Evolutionary conservation across 208 protist genomes (phyloP).

Genomic region (Entamoeba histolytica): DNA sequence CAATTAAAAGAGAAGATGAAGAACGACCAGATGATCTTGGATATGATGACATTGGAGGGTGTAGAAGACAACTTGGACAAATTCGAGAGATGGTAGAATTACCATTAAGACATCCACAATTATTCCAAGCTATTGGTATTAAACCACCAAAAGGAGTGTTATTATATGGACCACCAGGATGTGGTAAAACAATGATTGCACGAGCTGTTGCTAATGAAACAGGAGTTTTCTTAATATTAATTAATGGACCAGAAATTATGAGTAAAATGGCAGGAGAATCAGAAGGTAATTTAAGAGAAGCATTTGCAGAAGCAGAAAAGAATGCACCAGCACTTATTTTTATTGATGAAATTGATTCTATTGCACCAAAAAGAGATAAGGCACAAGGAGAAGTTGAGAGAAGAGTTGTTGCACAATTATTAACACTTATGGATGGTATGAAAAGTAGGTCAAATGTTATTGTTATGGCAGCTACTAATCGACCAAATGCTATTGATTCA

Average conservation of each 20-base stretch:
- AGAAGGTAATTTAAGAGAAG: constrained; percentile 91
- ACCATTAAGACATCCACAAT: constrained; percentile 17
- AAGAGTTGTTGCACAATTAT: constrained; percentile 96
- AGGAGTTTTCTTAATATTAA: constrained; percentile 94
- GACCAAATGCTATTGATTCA: constrained; percentile 92
- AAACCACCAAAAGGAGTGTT: constrained; percentile 25
- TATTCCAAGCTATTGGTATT: constrained; percentile 25
- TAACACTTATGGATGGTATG: constrained; percentile 99
- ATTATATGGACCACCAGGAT: constrained; percentile 24
- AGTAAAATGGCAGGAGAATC: constrained; percentile 97
- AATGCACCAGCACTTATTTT: constrained; percentile 93
- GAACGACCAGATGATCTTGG: constrained; percentile 65
- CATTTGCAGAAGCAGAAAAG: constrained; percentile 96
- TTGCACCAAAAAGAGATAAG: constrained; percentile 98
- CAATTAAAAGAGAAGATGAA: constrained; percentile 94
- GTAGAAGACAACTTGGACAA: constrained; percentile 9
- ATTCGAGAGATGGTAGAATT: constrained; percentile 32
- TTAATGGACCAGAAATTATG: constrained; percentile 99
- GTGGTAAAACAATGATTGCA: constrained; percentile 33
- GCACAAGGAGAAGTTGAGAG: constrained; percentile 96
- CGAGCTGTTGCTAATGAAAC: constrained; percentile 31
- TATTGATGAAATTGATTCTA: constrained; percentile 99
- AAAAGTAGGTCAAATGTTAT: constrained; percentile 87
- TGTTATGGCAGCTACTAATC: constrained; percentile 98
- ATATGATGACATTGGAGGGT: constrained; percentile 92